Evolutionary conservation across 352 stramenopile genomes (phyloP).

Genomic region (Phytophthora fragariaefolia): DNA sequence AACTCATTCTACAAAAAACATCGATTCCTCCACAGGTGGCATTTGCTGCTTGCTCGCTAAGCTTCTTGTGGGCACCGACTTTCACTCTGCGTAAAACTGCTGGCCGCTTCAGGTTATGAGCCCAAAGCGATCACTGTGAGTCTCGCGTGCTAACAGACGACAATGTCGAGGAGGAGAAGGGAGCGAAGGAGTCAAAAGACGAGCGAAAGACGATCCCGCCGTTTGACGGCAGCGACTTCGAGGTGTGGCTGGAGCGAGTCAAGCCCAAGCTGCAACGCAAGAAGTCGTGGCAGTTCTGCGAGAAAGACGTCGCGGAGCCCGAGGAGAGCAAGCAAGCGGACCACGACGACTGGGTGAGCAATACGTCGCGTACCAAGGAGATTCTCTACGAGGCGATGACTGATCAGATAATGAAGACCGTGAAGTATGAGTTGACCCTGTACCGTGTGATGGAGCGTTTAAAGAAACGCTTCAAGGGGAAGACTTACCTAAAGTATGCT

Average conservation of each 20-base stretch:
- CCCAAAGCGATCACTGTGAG: neutral
- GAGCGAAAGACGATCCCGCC: neutral
- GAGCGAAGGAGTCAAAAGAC: too few relatives aligned
- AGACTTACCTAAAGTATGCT: neutral
- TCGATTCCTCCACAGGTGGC: too few relatives aligned
- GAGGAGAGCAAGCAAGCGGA: neutral
- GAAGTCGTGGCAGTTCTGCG: neutral
- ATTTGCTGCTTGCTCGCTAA: too few relatives aligned
- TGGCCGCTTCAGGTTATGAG: slow-evolving; percentile 8
- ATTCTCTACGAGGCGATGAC: neutral
- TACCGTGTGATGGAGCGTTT: neutral
- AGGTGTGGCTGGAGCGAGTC: neutral
- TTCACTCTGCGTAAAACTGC: too few relatives aligned
- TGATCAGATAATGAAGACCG: neutral
- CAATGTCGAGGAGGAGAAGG: neutral
- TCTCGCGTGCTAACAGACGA: too few relatives aligned
- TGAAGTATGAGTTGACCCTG: slow-evolving; percentile 1
- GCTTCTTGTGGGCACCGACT: too few relatives aligned
- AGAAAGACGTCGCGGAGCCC: too few relatives aligned
- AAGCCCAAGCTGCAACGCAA: slow-evolving; percentile 7
- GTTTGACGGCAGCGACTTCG: slow-evolving; percentile 6
- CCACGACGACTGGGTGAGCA: neutral
- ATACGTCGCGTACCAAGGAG: neutral
- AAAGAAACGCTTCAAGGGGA: neutral
- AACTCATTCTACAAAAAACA: too few relatives aligned